Percentiles rank a stretch among this genome's conserved stretches.
These are phyloP conservation scores for Puya raimondii DNA, from an alignment of 176 grass and related monocot genomes.

Conservation along the genomic window DNA sequence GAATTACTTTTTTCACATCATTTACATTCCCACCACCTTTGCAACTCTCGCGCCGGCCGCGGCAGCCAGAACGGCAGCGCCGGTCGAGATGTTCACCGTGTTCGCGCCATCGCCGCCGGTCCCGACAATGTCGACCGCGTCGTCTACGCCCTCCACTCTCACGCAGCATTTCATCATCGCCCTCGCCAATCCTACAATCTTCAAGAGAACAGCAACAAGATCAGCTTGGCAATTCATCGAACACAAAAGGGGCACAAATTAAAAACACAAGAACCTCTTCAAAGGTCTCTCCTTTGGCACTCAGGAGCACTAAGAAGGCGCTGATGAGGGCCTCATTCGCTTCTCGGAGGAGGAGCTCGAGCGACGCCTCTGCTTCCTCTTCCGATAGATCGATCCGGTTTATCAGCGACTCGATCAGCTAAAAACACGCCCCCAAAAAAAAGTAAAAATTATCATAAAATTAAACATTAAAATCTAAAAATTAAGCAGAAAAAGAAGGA, in stretches of 20 bases:
- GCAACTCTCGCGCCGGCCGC: constrained; percentile 78
- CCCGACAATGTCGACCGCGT: constrained; percentile 82
- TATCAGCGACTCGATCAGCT: constrained; percentile 81
- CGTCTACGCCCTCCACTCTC: constrained; percentile 50
- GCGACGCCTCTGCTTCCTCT: constrained; percentile 63
- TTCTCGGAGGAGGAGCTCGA: constrained; percentile 56
- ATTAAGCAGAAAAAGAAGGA: not conserved
- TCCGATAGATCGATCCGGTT: constrained; percentile 58
- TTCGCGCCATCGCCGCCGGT: constrained; percentile 81
- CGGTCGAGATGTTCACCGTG: constrained; percentile 99
- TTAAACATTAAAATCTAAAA: not conserved
- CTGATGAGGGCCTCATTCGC: constrained; percentile 64
- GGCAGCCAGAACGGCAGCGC: constrained; percentile 72
- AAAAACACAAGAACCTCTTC: constrained; percentile 43
- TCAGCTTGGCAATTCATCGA: not conserved
- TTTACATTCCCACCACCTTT: constrained; percentile 37
- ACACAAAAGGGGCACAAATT: not conserved
- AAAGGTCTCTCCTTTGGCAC: constrained; percentile 91
- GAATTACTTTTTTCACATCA: not conserved
- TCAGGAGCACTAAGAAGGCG: constrained; percentile 87
- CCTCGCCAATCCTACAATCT: constrained; percentile 89
- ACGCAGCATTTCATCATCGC: constrained; percentile 64
- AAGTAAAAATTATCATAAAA: too few species aligned
- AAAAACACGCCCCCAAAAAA: not conserved
- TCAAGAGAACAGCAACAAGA: not conserved